A percentile compares a stretch with the other conserved stretches of the same genome.
These are phyloP conservation scores for Debaryomycetaceae sp. DNA, from an alignment of 1,139 yeast species.

Conservation along the genomic window DNA sequence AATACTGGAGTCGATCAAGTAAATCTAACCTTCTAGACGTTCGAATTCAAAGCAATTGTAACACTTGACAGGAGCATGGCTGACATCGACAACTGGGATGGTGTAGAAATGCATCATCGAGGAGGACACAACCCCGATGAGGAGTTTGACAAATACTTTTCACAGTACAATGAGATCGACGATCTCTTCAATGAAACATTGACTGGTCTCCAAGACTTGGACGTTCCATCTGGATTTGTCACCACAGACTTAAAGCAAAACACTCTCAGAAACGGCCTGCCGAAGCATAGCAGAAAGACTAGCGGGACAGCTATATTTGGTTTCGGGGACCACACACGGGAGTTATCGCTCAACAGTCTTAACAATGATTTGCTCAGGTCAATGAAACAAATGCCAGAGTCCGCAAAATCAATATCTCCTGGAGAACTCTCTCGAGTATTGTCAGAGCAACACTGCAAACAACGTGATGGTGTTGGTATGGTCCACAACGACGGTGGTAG, in stretches of 20 bases:
- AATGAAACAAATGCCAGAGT: conserved; percentile 16
- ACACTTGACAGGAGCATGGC: conserved; percentile 15
- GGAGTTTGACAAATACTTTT: conserved; percentile 37
- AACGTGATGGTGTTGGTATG: background rate
- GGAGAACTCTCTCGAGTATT: conserved; percentile 26
- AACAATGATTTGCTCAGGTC: conserved; percentile 19
- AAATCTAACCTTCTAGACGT: background rate
- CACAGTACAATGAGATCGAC: conserved; percentile 35
- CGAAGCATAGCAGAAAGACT: conserved; percentile 33
- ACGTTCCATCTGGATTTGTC: conserved; percentile 45
- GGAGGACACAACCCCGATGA: conserved; percentile 41
- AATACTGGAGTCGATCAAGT: background rate
- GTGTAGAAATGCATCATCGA: conserved; percentile 12
- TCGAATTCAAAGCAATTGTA: background rate
- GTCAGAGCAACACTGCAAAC: background rate
- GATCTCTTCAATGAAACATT: conserved; percentile 43
- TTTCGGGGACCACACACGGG: conserved; percentile 51
- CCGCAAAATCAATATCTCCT: conserved; percentile 32
- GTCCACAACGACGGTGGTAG: background rate
- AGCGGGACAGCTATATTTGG: conserved; percentile 70
- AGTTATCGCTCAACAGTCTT: conserved; percentile 45
- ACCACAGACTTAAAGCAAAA: conserved; percentile 6
- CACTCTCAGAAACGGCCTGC: conserved; percentile 4
- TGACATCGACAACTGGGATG: conserved; percentile 37
- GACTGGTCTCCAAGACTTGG: conserved; percentile 47